phyloP scores from a whole-genome alignment of 768 basidiomycete species.

The Mycena vulgaris region DNA sequence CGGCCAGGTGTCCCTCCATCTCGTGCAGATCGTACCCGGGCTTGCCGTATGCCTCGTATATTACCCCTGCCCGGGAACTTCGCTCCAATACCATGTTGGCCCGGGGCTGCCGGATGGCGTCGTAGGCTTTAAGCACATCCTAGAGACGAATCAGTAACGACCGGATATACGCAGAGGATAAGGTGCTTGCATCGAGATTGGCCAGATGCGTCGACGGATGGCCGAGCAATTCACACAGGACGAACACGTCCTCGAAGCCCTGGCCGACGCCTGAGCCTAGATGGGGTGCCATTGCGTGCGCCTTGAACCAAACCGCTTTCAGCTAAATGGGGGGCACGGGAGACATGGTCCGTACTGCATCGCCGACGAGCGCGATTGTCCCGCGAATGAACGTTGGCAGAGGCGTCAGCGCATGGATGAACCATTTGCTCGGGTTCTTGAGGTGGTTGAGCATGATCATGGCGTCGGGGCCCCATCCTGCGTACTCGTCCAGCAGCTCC shows the following conservation, averaged over 20 bases:
- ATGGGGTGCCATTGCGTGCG: conserved; percentile 74
- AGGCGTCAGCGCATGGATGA: conserved; percentile 63
- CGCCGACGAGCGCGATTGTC: conserved; percentile 67
- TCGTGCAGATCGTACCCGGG: conserved; percentile 48
- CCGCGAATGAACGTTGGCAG: conserved; percentile 60
- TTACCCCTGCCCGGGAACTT: conserved; percentile 59
- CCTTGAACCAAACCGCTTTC: conserved; percentile 49
- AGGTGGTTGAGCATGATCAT: conserved; percentile 58
- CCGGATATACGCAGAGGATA: not conserved
- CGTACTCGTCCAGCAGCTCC: conserved; percentile 61
- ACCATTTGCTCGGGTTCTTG: conserved; percentile 65
- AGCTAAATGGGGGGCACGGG: not conserved
- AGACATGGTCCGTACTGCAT: conserved; percentile 56
- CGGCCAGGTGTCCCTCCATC: conserved; percentile 52
- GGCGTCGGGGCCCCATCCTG: conserved; percentile 64
- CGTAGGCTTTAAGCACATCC: conserved; percentile 64
- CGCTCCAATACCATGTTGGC: conserved; percentile 64
- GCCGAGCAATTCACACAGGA: conserved; percentile 61
- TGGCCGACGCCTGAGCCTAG: conserved; percentile 73
- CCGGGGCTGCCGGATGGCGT: conserved; percentile 60
- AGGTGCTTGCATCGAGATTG: conserved; percentile 57
- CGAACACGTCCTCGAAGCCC: conserved; percentile 70
- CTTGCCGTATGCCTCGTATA: conserved; percentile 59
- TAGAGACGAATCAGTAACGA: conserved; percentile 40
- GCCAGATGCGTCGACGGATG: conserved; percentile 56